Base-by-base conservation (phyloP, 495 filamentous ascomycete species). In the Xylaria acuta region DNA sequence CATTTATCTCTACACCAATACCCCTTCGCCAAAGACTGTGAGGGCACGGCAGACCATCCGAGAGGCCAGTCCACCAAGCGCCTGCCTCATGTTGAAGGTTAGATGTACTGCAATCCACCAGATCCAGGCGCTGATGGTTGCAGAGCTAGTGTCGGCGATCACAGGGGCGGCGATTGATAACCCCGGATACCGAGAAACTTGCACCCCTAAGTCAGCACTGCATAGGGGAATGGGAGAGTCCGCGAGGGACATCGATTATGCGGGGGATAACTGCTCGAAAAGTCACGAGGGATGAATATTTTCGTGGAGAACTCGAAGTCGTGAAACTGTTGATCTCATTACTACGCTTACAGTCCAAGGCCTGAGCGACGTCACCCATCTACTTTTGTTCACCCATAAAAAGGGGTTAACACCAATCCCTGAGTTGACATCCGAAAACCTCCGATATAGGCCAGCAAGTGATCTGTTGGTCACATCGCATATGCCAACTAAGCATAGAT, bases 381-480 rank as follows among this genome's bases (percentile, higher is more conserved):
- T 9, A 63, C 22, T 18, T 64, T 40, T 18, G 12, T 64, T 64
- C 40, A 34, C n/a, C n/a, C 56, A 20, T n/a, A 43, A 18, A 1
- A 45, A 47, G 41, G 5, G 16, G n/a, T 20, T 20, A 3, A 20
- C 18, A 59, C 16, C 38, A 45, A 30, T 27, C 11, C 40, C 36
- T 9, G 25, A 34, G 14, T 43, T 45, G 27, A 9, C 30, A 38
- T 9, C 41, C 63, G 30, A 66, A n/a, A 51, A 12, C 6, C 18
- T 51, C 41, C 63, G 14, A 51, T 51, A 20, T n/a, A 51, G 63
- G 18, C 62, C 62, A 41, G 41, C 38, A n/a, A 36, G 56, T 30
- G 63, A 51, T 20, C 25, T 66, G 20, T 34, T 51, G 45, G 63
- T 20, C 41, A 25, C 38, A 51, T 59, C 32, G 30, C 56, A 51